Conservation (phyloP, 352 stramenopile genomes). For the Phytophthora citrophthora region DNA sequence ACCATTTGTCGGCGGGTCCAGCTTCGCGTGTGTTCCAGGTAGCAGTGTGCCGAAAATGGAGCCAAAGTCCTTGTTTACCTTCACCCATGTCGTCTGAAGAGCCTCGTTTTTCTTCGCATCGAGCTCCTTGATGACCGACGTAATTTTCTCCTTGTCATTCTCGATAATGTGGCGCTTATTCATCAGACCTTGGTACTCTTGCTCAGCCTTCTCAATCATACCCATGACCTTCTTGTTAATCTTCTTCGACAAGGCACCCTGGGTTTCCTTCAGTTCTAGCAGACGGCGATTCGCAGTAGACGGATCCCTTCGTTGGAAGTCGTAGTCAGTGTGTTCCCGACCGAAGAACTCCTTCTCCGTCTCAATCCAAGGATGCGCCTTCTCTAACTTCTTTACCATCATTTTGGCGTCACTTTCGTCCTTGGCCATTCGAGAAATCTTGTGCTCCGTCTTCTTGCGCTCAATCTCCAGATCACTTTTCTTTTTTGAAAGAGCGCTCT, state of each 20-base stretch:
- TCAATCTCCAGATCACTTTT: slow-evolving; percentile 92
- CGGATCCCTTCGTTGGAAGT: slow-evolving; percentile 94
- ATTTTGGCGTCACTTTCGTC: slow-evolving; percentile 92
- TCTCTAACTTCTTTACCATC: slow-evolving; percentile 92
- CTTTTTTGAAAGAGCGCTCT: slow-evolving; percentile 85
- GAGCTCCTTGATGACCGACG: slow-evolving; percentile 98
- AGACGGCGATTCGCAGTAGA: slow-evolving; percentile 88
- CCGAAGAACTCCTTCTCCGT: slow-evolving; percentile 98
- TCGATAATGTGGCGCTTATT: slow-evolving; percentile 98
- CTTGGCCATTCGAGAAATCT: slow-evolving; percentile 93
- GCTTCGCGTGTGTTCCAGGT: slow-evolving; percentile 96
- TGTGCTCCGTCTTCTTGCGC: slow-evolving; percentile 95
- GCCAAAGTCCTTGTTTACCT: slow-evolving; percentile 99
- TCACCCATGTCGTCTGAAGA: slow-evolving; percentile 96
- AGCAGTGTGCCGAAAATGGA: slow-evolving; percentile 99
- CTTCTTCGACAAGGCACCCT: slow-evolving; percentile 96
- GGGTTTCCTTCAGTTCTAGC: slow-evolving; percentile 92
- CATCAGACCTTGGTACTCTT: slow-evolving; percentile 98
- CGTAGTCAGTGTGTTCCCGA: slow-evolving; percentile 96
- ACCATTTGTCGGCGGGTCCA: slow-evolving; percentile 96
- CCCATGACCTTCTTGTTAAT: slow-evolving; percentile 99
- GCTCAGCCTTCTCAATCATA: slow-evolving; percentile 99
- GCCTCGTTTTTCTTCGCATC: slow-evolving; percentile 99
- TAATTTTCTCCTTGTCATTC: slow-evolving; percentile 99
- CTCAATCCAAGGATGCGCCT: slow-evolving; percentile 97